Evolutionary conservation across 2,329 filamentous ascomycete genomes (phyloP).

Genomic region (Sclerotinia borealis): DNA sequence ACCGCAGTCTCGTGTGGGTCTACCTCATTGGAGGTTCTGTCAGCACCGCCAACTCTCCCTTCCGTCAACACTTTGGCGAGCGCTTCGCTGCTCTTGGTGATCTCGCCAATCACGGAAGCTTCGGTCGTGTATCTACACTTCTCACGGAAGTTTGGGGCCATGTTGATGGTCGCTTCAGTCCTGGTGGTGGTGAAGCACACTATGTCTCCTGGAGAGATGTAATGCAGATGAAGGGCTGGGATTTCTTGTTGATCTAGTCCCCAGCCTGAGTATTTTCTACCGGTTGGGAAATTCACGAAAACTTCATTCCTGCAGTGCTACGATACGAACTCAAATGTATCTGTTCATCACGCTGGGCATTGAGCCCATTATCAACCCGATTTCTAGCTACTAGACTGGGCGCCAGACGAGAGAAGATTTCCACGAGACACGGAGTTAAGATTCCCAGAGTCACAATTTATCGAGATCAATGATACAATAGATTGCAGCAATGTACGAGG

Average conservation of each 20-base stretch:
- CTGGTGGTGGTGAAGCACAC: conserved; percentile 41
- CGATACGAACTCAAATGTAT: not conserved
- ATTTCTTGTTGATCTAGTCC: conserved; percentile 77
- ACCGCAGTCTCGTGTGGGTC: conserved; percentile 89
- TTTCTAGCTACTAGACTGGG: not conserved
- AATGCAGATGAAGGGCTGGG: conserved; percentile 87
- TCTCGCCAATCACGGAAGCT: conserved; percentile 72
- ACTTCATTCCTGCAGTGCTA: conserved; percentile 11
- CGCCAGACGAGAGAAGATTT: not conserved
- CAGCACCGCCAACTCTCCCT: conserved; percentile 64
- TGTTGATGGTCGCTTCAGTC: conserved; percentile 51
- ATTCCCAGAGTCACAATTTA: not conserved
- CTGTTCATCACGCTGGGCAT: conserved; percentile 1
- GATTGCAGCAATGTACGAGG: not conserved
- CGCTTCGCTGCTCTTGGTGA: conserved; percentile 71
- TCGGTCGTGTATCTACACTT: conserved; percentile 74
- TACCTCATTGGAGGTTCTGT: conserved; percentile 81
- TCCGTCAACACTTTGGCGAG: conserved; percentile 73
- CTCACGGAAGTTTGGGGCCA: conserved; percentile 76
- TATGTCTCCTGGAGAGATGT: conserved; percentile 92
- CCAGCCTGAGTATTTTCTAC: conserved; percentile 21
- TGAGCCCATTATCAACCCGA: not conserved
- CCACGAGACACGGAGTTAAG: not conserved
- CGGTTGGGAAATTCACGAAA: conserved; percentile 20
- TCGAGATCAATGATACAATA: conserved; percentile 1